phyloP scores from a whole-genome alignment of 2,329 filamentous ascomycete species.

The Monosporascus sp. region DNA sequence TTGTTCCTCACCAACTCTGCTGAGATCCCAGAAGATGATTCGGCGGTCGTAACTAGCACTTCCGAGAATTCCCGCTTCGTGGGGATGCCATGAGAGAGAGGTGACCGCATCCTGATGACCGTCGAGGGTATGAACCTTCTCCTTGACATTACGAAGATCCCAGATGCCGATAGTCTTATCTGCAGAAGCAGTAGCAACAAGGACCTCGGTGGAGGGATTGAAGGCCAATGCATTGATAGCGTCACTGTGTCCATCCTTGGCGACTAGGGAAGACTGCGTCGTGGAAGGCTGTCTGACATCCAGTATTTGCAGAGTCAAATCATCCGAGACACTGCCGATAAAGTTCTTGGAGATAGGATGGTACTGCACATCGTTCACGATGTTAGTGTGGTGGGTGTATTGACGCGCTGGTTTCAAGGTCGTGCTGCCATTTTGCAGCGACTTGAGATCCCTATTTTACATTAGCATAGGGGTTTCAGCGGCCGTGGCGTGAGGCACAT shows the following conservation, averaged over 20 bases:
- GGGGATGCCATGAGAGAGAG: conserved; percentile 90
- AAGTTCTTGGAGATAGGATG: conserved; percentile 81
- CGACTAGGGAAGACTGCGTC: conserved; percentile 64
- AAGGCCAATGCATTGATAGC: conserved; percentile 96
- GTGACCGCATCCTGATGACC: conserved; percentile 88
- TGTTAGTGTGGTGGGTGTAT: conserved; percentile 83
- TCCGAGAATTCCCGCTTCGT: conserved; percentile 80
- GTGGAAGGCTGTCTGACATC: conserved; percentile 70
- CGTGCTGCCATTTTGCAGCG: conserved; percentile 65
- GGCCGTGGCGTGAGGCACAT: conserved; percentile 23
- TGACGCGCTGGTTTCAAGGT: conserved; percentile 65
- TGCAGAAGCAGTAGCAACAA: conserved; percentile 87
- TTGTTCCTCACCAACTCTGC: conserved; percentile 88
- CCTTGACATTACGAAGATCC: conserved; percentile 87
- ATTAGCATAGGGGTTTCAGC: conserved; percentile 3
- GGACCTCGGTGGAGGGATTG: conserved; percentile 84
- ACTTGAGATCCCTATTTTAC: conserved; percentile 67
- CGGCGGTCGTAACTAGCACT: conserved; percentile 90
- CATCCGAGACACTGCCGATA: conserved; percentile 92
- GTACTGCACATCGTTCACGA: conserved; percentile 96
- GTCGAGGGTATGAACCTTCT: conserved; percentile 84
- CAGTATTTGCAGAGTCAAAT: conserved; percentile 86
- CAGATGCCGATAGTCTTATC: conserved; percentile 95
- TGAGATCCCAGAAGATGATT: conserved; percentile 95
- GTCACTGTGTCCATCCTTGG: conserved; percentile 73